Base-by-base conservation (phyloP, 2,329 filamentous ascomycete genomes). In the Emergomyces orientalis region DNA sequence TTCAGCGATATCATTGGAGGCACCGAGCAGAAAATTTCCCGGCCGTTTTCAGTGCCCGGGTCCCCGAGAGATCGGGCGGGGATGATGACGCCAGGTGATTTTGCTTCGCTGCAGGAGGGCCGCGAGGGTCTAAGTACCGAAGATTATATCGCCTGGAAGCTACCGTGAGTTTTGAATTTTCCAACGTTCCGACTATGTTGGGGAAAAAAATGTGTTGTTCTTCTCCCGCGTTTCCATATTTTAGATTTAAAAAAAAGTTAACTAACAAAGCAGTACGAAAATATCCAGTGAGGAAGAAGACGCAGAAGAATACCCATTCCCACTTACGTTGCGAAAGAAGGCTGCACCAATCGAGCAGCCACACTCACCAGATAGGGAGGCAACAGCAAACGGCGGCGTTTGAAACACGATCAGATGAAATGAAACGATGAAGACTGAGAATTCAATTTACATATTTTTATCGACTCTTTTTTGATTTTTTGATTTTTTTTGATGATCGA, bases 1-100 rank as follows among this genome's bases (percentile, higher is more conserved):
- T 91, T 91, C 71, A 90, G 89, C 66, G 89, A 94, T 73, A 94
- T 92, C 77, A 96, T 97, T 71, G 90, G 91, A 60, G 90, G 90
- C 43, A 90, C 91, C 3, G 93, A 97, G 70, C 88, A 92, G 73
- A 99, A 97, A 86, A 92, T 99, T 72, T 93, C 91, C 13, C 84
- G 94, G 58, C 94, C 94, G 8, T 87, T 97, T 77, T 97, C 91
- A 2, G 91, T 96, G 59, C 94, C 94, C 1, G 94, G 94, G 9
- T 96, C 91, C 22, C 94, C 94, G 11, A 84, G 92, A 65, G 92
- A 96, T 73, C 85, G 91, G 41, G 88, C 88, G 52, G 94, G 94
- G 61, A 96, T 97, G 91, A 97, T 99, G 94, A 99, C 94, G 0
- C 94, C 94, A 8, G 94, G 94, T 56, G 94, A 99, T 76, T 97